A percentile compares a stretch with the other conserved stretches of the same genome.
Evolutionary conservation across 805 yeast genomes (phyloP).

Genomic region (Yamadazyma nakazawae): DNA sequence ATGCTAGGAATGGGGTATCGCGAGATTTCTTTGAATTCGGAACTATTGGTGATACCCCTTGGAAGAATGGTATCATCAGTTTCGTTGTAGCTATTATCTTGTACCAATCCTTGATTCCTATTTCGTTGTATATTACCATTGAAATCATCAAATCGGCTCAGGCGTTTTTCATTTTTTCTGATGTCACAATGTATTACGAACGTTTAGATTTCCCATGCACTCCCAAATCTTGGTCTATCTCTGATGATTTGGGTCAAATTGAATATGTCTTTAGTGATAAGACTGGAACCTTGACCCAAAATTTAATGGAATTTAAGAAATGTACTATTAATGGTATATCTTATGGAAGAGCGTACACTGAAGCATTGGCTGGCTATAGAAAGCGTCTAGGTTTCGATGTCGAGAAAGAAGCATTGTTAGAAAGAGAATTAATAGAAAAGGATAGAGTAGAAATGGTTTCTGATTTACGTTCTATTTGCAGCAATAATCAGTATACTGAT

Average conservation of each 20-base stretch:
- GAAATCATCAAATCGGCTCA: slow-evolving; percentile 82
- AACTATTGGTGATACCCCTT: slow-evolving; percentile 62
- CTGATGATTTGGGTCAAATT: slow-evolving; percentile 83
- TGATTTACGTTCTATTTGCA: slow-evolving; percentile 15
- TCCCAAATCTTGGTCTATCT: slow-evolving; percentile 81
- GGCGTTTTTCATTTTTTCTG: slow-evolving; percentile 76
- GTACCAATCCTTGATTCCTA: slow-evolving; percentile 79
- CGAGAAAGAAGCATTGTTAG: slow-evolving; percentile 53
- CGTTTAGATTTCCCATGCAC: slow-evolving; percentile 75
- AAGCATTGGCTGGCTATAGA: slow-evolving; percentile 74
- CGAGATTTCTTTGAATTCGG: slow-evolving; percentile 68
- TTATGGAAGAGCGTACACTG: slow-evolving; percentile 81
- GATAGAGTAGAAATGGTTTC: slow-evolving; percentile 62
- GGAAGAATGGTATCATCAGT: slow-evolving; percentile 64
- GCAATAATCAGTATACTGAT: slow-evolving; percentile 42
- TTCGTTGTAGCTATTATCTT: slow-evolving; percentile 75
- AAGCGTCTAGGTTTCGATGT: slow-evolving; percentile 77
- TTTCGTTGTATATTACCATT: slow-evolving; percentile 75
- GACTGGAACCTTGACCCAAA: slow-evolving; percentile 82
- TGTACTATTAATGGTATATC: slow-evolving; percentile 70
- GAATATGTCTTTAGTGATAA: slow-evolving; percentile 83
- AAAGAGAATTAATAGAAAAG: slow-evolving; percentile 50
- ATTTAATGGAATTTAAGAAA: slow-evolving; percentile 82
- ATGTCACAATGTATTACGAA: slow-evolving; percentile 66
- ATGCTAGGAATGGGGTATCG: slow-evolving; percentile 45